phyloP scores from a whole-genome alignment of 106 monocot genomes.

The Platanthera zijinensis region DNA sequence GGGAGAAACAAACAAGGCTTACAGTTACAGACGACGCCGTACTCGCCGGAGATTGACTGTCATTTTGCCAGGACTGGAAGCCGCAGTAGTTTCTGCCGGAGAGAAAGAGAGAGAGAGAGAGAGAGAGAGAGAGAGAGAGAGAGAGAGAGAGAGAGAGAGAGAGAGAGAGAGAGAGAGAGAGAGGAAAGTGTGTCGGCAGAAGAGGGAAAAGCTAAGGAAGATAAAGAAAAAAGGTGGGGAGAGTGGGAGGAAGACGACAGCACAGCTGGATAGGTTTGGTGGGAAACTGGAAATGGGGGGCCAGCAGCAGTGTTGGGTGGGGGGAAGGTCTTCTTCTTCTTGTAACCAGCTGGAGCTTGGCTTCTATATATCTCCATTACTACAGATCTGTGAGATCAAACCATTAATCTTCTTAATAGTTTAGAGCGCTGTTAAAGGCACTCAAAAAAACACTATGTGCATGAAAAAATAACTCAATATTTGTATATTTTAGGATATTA shows the following conservation, averaged over 20 bases:
- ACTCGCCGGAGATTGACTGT: neutral
- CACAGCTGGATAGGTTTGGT: neutral
- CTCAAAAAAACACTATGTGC: too few relatives aligned
- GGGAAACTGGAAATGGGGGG: neutral
- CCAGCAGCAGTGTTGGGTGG: neutral
- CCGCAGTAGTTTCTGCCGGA: neutral
- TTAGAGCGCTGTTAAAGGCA: too few relatives aligned
- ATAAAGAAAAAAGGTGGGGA: neutral
- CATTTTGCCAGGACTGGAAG: neutral
- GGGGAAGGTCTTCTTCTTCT: neutral
- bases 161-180: too few relatives aligned
- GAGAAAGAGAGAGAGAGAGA: neutral
- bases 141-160: neutral
- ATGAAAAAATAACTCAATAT: too few relatives aligned
- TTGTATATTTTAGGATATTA: too few relatives aligned
- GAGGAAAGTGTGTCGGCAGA: neutral
- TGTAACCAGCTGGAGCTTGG: neutral
- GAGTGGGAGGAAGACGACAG: neutral
- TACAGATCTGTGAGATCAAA: too few relatives aligned
- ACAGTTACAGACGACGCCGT: slow-evolving; percentile 1
- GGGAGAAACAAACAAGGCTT: neutral
- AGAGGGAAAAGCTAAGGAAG: neutral
- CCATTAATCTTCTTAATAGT: too few relatives aligned
- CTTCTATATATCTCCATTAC: neutral
- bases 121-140: neutral